Percentiles rank a stretch among this genome's conserved stretches.
Evolutionary conservation across 257 asterid genomes (phyloP).

Genomic region (Solanum habrochaites): DNA sequence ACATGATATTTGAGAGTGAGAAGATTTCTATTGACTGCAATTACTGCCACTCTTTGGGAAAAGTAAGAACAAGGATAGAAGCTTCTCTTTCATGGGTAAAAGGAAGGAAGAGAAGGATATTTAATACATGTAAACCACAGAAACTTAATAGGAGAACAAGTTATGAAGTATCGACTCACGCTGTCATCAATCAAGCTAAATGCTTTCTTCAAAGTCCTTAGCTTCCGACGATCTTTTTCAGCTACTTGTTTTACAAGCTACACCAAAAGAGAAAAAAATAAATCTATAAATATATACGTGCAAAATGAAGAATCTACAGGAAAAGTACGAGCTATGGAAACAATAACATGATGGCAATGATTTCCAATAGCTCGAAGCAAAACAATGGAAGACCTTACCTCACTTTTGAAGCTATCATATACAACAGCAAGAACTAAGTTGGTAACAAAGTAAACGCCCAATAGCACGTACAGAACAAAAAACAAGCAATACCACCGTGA

Average conservation of each 20-base stretch:
- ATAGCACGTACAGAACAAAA: conserved; percentile 76
- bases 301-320: background rate
- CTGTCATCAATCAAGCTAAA: conserved; percentile 51
- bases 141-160: background rate
- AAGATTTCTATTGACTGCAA: background rate
- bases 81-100: background rate
- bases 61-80: background rate
- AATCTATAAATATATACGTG: background rate
- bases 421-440: conserved; percentile 98
- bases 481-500: conserved; percentile 82
- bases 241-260: conserved; percentile 94
- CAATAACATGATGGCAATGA: background rate
- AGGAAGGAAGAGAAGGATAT: background rate
- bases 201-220: conserved; percentile 77
- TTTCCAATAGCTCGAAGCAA: background rate
- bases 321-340: background rate
- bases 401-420: conserved; percentile 89
- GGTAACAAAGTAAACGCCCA: conserved; percentile 98
- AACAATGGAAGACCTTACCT: conserved; percentile 36
- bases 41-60: background rate
- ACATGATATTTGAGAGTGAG: background rate
- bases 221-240: conserved; percentile 61
- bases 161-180: conserved; percentile 36
- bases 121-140: background rate
- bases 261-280: background rate